These are phyloP conservation scores for Chalaropsis ovoidea DNA, from an alignment of 2,329 filamentous ascomycete genomes.

Conservation along the genomic window DNA sequence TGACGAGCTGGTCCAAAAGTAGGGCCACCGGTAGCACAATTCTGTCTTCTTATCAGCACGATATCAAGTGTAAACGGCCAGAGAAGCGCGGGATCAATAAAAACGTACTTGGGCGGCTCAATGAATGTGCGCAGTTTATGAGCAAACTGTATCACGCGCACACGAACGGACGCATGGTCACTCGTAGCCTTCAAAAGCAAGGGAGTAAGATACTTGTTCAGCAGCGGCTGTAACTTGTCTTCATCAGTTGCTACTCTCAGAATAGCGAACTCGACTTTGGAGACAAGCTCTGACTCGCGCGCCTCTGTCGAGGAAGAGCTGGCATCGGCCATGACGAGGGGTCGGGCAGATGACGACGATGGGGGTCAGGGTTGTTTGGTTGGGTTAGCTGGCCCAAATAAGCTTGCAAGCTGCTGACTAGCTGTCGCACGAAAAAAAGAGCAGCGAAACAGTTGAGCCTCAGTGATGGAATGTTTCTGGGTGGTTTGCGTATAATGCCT, in stretches of 20 bases:
- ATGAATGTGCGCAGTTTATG: slow-evolving; percentile 47
- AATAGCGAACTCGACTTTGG: slow-evolving; percentile 77
- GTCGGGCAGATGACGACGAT: neutral
- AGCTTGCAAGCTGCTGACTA: neutral
- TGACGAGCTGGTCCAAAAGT: slow-evolving; percentile 80
- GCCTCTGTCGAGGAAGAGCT: slow-evolving; percentile 40
- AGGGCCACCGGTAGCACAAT: slow-evolving; percentile 76
- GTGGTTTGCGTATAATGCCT: too few relatives aligned
- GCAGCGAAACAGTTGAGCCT: too few relatives aligned
- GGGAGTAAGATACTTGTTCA: slow-evolving; percentile 70
- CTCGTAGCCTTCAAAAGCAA: slow-evolving; percentile 80
- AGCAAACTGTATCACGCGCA: slow-evolving; percentile 52
- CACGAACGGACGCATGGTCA: slow-evolving; percentile 66
- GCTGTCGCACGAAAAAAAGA: too few relatives aligned
- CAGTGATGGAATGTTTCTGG: too few relatives aligned
- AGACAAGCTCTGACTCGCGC: slow-evolving; percentile 70
- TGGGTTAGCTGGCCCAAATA: neutral
- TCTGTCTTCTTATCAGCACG: slow-evolving; percentile 30
- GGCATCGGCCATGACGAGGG: slow-evolving; percentile 32
- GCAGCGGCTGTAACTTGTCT: slow-evolving; percentile 64
- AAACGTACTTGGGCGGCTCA: slow-evolving; percentile 40
- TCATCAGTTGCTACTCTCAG: slow-evolving; percentile 70
- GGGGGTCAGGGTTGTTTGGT: neutral
- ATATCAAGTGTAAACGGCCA: neutral
- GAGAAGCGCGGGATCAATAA: neutral